Evolutionary conservation across 2,329 filamentous ascomycete genomes (phyloP).

Genomic region (Alternaria sp.): DNA sequence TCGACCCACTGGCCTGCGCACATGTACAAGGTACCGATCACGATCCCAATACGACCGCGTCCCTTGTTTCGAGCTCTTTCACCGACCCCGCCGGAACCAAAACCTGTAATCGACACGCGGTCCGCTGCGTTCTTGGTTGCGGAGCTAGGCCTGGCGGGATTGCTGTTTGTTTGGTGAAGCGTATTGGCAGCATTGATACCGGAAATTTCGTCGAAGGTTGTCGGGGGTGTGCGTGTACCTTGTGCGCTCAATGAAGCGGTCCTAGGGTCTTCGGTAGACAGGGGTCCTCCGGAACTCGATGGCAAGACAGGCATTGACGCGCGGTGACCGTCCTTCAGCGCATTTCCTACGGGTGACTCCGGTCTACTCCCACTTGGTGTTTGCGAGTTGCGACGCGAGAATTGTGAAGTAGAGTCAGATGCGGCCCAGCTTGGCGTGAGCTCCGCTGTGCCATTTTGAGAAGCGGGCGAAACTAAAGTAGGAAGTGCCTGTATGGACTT

Average conservation of each 20-base stretch:
- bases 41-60: conserved; percentile 77
- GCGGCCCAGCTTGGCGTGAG: conserved; percentile 38
- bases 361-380: conserved; percentile 32
- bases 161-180: conserved; percentile 49
- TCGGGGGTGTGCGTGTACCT: conserved; percentile 47
- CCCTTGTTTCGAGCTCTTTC: conserved; percentile 82
- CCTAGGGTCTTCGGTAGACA: conserved; percentile 35
- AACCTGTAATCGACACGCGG: conserved; percentile 69
- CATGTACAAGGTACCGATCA: conserved; percentile 85
- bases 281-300: conserved; percentile 42
- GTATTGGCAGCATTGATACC: conserved; percentile 45
- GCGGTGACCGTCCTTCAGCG: conserved; percentile 68
- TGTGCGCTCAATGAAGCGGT: conserved; percentile 34
- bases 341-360: conserved; percentile 41
- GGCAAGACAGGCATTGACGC: conserved; percentile 80
- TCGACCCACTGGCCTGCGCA: conserved; percentile 90
- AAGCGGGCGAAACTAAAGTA: conserved; percentile 65
- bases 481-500: conserved; percentile 60
- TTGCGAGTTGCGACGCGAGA: conserved; percentile 42
- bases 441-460: conserved; percentile 35
- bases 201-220: conserved; percentile 57
- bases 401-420: conserved; percentile 32
- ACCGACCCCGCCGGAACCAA: conserved; percentile 67
- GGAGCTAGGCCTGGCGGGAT: conserved; percentile 41
- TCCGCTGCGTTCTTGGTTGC: conserved; percentile 65